Evolutionary conservation across 768 basidiomycete genomes (phyloP).

Genomic region (Sarcodon sp.): DNA sequence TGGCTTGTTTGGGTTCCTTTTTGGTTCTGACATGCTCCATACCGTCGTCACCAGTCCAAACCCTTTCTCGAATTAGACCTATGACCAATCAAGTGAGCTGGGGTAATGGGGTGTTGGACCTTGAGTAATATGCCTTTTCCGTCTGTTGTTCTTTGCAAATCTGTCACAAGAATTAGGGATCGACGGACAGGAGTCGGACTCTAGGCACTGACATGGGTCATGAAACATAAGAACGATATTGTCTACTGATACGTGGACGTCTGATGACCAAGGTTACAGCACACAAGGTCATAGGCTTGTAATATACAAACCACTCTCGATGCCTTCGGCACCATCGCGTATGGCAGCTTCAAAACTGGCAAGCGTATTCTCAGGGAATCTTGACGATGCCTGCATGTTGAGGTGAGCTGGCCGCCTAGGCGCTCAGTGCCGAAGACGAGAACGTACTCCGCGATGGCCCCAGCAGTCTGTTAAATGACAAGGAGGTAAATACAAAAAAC

Average conservation of each 20-base stretch:
- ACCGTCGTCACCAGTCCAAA: conserved; percentile 31
- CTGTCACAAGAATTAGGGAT: conserved; percentile 11
- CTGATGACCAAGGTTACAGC: conserved; percentile 44
- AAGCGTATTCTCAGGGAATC: conserved; percentile 83
- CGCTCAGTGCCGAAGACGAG: not conserved
- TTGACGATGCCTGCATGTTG: conserved; percentile 53
- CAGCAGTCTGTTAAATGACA: conserved; percentile 10
- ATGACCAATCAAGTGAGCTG: conserved; percentile 10
- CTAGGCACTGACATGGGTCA: conserved; percentile 50
- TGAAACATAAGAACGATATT: conserved; percentile 89
- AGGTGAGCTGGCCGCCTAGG: too few relatives aligned
- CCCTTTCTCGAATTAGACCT: conserved; percentile 41
- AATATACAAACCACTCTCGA: conserved; percentile 76
- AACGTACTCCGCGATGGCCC: conserved; percentile 16
- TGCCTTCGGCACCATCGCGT: conserved; percentile 82
- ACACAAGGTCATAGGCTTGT: conserved; percentile 19
- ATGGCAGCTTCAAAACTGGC: conserved; percentile 88
- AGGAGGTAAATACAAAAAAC: not conserved
- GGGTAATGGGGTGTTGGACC: not conserved
- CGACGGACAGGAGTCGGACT: not conserved
- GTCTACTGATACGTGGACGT: conserved; percentile 86
- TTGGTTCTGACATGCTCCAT: conserved; percentile 70
- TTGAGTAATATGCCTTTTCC: conserved; percentile 34
- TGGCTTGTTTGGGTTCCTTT: conserved; percentile 74
- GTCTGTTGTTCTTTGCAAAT: conserved; percentile 73